Conservation (phyloP, 192 early-diverging fungal genomes). For the Paraglomus brasilianum region DNA sequence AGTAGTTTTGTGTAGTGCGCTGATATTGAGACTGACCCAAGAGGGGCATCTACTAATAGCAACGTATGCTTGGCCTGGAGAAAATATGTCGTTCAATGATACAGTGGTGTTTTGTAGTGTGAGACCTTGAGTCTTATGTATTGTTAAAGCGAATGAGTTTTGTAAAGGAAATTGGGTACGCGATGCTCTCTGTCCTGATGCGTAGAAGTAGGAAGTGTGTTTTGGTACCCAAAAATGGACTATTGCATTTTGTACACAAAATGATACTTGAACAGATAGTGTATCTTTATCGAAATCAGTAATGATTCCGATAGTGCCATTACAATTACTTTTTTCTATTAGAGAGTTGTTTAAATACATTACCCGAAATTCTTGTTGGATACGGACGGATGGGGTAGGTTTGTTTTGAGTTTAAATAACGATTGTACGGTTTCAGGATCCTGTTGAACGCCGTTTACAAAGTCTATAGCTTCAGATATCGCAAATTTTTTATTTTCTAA, state of each 20-base stretch:
- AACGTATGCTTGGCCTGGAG: slow-evolving; percentile 5
- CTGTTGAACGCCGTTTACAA: not conserved
- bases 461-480: not conserved
- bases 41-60: not conserved
- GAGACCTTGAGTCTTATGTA: slow-evolving; percentile 11
- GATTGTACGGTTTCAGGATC: not conserved
- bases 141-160: not conserved
- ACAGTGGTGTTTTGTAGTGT: not conserved
- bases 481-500: not conserved
- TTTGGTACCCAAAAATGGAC: not conserved
- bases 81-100: not conserved
- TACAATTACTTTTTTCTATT: not conserved
- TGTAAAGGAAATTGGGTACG: slow-evolving; percentile 1
- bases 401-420: not conserved
- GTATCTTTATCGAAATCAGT: not conserved
- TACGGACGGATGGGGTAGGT: not conserved
- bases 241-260: not conserved
- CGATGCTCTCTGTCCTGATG: not conserved
- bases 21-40: not conserved
- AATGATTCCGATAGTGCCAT: slow-evolving; percentile 2
- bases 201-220: not conserved
- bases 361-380: not conserved
- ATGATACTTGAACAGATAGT: not conserved
- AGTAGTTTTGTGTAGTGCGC: too few relatives aligned
- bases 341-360: not conserved